These are phyloP conservation scores for Gentiana straminea DNA, from an alignment of 257 asterid genomes.

Conservation along the genomic window DNA sequence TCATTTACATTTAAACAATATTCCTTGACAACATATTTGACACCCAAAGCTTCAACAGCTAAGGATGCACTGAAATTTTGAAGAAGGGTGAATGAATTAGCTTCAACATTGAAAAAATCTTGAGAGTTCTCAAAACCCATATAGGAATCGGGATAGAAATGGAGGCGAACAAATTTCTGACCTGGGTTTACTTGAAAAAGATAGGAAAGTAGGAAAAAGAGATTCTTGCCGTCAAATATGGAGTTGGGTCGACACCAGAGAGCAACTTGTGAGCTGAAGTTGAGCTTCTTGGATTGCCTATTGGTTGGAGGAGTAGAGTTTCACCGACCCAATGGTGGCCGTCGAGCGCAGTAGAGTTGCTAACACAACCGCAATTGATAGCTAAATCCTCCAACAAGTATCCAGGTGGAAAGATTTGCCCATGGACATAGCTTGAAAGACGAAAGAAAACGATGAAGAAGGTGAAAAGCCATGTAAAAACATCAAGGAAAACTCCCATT, in stretches of 20 bases:
- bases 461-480: no score
- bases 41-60: conserved; percentile 8
- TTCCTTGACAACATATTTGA: conserved; percentile 16
- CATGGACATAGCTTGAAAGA: no score
- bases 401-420: no score
- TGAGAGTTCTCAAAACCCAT: conserved; percentile 8
- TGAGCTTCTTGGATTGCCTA: conserved; percentile 5
- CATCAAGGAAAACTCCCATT: no score
- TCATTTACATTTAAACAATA: no score
- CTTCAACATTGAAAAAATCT: conserved; percentile 13
- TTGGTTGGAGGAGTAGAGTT: neutral
- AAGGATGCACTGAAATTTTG: conserved; percentile 11
- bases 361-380: conserved; percentile 2
- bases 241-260: conserved; percentile 7
- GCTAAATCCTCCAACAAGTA: neutral
- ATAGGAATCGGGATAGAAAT: conserved; percentile 13
- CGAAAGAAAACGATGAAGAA: no score
- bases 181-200: conserved; percentile 9
- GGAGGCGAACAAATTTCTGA: conserved; percentile 17
- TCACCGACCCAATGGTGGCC: conserved; percentile 17
- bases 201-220: conserved; percentile 4
- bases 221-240: conserved; percentile 3
- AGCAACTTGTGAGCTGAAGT: neutral
- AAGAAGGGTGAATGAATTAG: conserved; percentile 12
- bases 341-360: conserved; percentile 9